phyloP scores from a whole-genome alignment of 2,329 filamentous ascomycete genomes.

The Neofusicoccum kwambonambiense region DNA sequence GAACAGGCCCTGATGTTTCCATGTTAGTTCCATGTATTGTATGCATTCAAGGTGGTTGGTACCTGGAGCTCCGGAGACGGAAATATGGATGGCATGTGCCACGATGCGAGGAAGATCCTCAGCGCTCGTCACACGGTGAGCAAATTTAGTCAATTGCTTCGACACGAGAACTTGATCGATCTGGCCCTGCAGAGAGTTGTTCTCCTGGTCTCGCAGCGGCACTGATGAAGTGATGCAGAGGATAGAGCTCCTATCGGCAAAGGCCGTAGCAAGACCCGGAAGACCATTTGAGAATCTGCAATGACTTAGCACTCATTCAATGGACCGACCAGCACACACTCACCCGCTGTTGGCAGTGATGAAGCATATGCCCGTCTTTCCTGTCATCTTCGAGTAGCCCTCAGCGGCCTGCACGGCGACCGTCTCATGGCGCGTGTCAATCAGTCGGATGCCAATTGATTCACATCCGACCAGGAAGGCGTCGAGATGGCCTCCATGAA shows the following conservation, averaged over 20 bases:
- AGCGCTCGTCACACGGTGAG: slow-evolving; percentile 44
- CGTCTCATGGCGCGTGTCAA: slow-evolving; percentile 50
- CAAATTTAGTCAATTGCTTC: slow-evolving; percentile 47
- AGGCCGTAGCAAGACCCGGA: slow-evolving; percentile 47
- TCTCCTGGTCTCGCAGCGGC: slow-evolving; percentile 46
- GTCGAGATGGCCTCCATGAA: slow-evolving; percentile 51
- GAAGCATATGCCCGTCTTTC: slow-evolving; percentile 47
- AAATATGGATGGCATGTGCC: slow-evolving; percentile 41
- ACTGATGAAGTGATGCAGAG: slow-evolving; percentile 47
- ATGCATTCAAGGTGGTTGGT: slow-evolving; percentile 21
- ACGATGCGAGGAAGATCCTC: slow-evolving; percentile 48
- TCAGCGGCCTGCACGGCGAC: slow-evolving; percentile 50
- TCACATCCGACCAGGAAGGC: slow-evolving; percentile 48
- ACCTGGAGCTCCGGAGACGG: slow-evolving; percentile 39
- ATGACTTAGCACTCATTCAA: neutral
- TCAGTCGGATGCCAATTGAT: slow-evolving; percentile 40
- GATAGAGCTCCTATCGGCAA: slow-evolving; percentile 46
- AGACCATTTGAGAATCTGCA: slow-evolving; percentile 46
- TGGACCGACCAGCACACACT: slow-evolving; percentile 16
- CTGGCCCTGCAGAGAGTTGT: slow-evolving; percentile 47
- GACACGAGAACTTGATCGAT: slow-evolving; percentile 48
- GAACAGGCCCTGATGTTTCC: slow-evolving; percentile 35
- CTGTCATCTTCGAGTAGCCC: slow-evolving; percentile 46
- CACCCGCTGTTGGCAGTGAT: slow-evolving; percentile 51
- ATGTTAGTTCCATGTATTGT: slow-evolving; percentile 20